Percentiles rank a stretch among this genome's conserved stretches.
Conservation (phyloP, 1,284 basidiomycete species). For the Ceratobasidium sp. region DNA sequence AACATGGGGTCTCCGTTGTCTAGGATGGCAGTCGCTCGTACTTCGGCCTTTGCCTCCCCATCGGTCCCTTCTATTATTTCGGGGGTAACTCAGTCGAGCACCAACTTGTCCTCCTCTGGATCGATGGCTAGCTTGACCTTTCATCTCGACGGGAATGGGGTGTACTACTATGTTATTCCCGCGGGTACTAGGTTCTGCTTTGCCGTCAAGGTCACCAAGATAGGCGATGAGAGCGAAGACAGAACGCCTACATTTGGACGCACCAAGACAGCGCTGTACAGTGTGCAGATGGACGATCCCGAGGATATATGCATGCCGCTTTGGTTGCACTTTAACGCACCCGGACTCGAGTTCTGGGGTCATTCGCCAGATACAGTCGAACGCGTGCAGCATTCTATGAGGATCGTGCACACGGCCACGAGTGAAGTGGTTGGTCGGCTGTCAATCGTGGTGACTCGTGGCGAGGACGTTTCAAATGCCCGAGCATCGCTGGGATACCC, state of each 20-base stretch:
- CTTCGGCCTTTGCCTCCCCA: background rate
- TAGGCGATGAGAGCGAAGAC: background rate
- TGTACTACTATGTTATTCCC: slow-evolving; percentile 15
- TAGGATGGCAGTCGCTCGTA: background rate
- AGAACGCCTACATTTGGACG: slow-evolving; percentile 6
- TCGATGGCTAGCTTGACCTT: slow-evolving; percentile 1
- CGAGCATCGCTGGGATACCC: background rate
- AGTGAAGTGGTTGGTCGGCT: slow-evolving; percentile 3
- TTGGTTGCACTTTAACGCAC: slow-evolving; percentile 18
- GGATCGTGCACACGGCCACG: slow-evolving; percentile 7
- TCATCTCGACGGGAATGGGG: slow-evolving; percentile 11
- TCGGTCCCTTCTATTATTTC: background rate
- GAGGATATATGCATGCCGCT: background rate
- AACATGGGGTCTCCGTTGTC: slow-evolving; percentile 10
- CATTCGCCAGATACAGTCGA: slow-evolving; percentile 10
- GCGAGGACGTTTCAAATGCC: background rate
- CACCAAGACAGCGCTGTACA: slow-evolving; percentile 1
- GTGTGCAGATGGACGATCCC: background rate
- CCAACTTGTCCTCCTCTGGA: background rate
- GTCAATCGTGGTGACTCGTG: slow-evolving; percentile 3
- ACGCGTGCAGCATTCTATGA: slow-evolving; percentile 6
- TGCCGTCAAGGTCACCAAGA: background rate
- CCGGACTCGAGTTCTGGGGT: slow-evolving; percentile 22
- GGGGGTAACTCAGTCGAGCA: background rate
- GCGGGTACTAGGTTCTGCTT: slow-evolving; percentile 18